A percentile compares a stretch with the other conserved stretches of the same genome.
phyloP scores from a whole-genome alignment of 345 rosid genomes.

The Gossypium thurberi region DNA sequence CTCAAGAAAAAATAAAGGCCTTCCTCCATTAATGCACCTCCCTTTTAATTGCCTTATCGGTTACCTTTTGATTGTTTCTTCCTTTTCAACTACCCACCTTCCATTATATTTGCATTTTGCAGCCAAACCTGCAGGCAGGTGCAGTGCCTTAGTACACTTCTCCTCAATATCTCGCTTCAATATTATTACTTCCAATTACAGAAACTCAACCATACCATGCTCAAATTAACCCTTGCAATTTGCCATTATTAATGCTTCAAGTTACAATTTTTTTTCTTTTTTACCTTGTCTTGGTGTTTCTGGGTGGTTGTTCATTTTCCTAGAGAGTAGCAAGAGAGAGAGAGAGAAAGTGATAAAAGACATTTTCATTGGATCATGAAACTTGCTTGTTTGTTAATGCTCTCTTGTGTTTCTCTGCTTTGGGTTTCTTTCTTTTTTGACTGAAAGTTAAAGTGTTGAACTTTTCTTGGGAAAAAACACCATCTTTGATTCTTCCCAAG shows the following conservation, averaged over 20 bases:
- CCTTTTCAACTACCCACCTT: conserved; percentile 27
- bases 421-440: neutral
- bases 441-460: neutral
- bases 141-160: neutral
- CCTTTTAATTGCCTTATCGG: conserved; percentile 9
- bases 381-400: conserved; percentile 16
- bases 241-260: neutral
- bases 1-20: neutral
- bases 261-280: neutral
- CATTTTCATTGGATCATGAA: conserved; percentile 23
- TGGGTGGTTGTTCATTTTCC: conserved; percentile 12
- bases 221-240: neutral
- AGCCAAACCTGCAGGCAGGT: neutral
- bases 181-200: neutral
- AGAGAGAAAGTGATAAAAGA: neutral
- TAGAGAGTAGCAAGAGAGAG: neutral
- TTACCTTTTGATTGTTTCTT: neutral
- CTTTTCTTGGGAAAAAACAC: conserved; percentile 7
- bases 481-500: neutral
- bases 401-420: conserved; percentile 6
- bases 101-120: conserved; percentile 3
- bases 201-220: neutral
- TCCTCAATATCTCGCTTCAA: conserved; percentile 6
- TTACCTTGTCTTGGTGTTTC: conserved; percentile 4
- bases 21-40: conserved; percentile 16